These are phyloP conservation scores for Neurospora sp. DNA, from an alignment of 495 filamentous ascomycete species.

Conservation along the genomic window DNA sequence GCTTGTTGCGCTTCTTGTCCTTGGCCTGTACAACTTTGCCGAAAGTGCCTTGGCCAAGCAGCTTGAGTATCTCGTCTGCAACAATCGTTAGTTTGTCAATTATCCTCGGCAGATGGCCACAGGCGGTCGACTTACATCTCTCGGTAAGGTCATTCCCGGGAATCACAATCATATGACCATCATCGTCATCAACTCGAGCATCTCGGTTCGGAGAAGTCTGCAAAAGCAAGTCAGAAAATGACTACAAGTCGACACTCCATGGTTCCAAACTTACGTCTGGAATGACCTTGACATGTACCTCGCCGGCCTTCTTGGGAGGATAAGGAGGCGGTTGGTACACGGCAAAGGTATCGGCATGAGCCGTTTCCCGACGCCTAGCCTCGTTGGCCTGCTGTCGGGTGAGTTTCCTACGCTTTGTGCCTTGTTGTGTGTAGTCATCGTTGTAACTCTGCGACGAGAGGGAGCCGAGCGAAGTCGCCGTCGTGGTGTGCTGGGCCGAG, in stretches of 20 bases:
- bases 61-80: conserved; percentile 72
- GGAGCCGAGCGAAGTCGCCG: conserved; percentile 79
- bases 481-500: conserved; percentile 74
- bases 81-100: neutral
- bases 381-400: conserved; percentile 73
- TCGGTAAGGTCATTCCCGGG: conserved; percentile 75
- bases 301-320: conserved; percentile 82
- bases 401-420: conserved; percentile 75
- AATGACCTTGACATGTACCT: conserved; percentile 75
- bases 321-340: conserved; percentile 77
- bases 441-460: conserved; percentile 50
- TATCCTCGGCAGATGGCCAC: neutral
- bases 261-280: conserved; percentile 59
- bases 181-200: conserved; percentile 72
- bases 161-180: conserved; percentile 89
- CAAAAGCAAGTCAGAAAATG: conserved; percentile 1
- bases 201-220: conserved; percentile 45
- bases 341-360: conserved; percentile 57
- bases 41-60: conserved; percentile 94
- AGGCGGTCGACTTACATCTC: conserved; percentile 58
- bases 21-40: conserved; percentile 93
- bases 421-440: conserved; percentile 45
- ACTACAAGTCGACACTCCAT: neutral
- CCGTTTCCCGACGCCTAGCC: conserved; percentile 62
- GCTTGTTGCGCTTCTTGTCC: conserved; percentile 61